Evolutionary conservation across 2,329 filamentous ascomycete species (phyloP), one percentile per base, ranked within the genome.

Genomic region (Verticillium dahliae): DNA sequence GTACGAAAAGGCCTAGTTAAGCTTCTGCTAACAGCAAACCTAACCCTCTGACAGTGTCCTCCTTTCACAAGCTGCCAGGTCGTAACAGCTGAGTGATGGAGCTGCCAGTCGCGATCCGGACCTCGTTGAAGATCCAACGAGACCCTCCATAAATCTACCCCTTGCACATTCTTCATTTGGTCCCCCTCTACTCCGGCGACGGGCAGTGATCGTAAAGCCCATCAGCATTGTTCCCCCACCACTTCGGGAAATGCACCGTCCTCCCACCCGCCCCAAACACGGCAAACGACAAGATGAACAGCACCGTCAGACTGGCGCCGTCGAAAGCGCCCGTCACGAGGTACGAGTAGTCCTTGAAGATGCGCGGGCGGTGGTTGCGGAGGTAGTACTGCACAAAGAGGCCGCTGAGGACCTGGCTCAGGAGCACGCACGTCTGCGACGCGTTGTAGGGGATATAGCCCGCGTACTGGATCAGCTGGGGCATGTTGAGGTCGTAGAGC

Each of bases 201-300:
- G 80, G 81, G 65, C 81, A 83, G 45, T 75, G 70, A 65, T 84
- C 81, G 56, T 80, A 81, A 65, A 79, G 74, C 1, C 80, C 81
- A 31, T 78, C 68, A 0, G 65, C 70, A 35, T 82, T 82, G 59
- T 84, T 85, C 0, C 82, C 82, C 81, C 81, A 84, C 82, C 82
- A 85, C 1, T 66, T 69, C 0, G 81, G 81, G 66, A 85, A 84
- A 0, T 78, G 74, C 10, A 72, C 67, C 0, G 76, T 68, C 1
- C 65, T 62, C 0, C 79, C 79, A 35, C 80, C 79, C 2, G 80
- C 81, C 0, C 82, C 82, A 60, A 84, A 83, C 0, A 85, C 82
- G 1, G 82, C 81, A 69, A 85, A 85, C 0, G 81, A 83, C 13
- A 85, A 70, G 50, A 84, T 78, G 59, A 84, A 84, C 2, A 84